phyloP scores from a whole-genome alignment of 2,329 filamentous ascomycete genomes.

The Pseudogymnoascus sp. region DNA sequence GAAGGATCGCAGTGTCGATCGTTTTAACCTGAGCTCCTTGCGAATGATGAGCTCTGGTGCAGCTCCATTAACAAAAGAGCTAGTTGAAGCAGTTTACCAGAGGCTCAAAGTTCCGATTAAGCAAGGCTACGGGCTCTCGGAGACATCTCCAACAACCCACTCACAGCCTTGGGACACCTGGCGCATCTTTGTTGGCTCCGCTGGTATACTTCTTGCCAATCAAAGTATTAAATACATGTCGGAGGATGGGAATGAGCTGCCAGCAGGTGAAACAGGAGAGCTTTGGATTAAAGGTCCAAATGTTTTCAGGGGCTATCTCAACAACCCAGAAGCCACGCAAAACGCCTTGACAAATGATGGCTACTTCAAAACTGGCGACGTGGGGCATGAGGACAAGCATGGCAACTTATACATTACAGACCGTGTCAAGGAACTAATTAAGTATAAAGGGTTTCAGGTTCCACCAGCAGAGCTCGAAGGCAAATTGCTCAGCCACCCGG shows the following conservation, averaged over 20 bases:
- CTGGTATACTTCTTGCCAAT: background rate
- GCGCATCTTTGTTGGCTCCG: background rate
- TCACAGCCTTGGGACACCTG: constrained; percentile 61
- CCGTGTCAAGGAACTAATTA: constrained; percentile 34
- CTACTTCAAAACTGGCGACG: constrained; percentile 33
- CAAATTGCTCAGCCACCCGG: constrained; percentile 32
- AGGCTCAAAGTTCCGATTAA: constrained; percentile 69
- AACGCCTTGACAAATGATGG: constrained; percentile 23
- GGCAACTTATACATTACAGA: constrained; percentile 26
- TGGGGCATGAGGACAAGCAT: constrained; percentile 35
- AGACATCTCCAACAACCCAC: constrained; percentile 70
- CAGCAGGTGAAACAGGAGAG: constrained; percentile 12
- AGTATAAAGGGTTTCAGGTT: constrained; percentile 41
- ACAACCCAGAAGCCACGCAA: constrained; percentile 24
- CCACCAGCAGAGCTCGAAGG: constrained; percentile 40
- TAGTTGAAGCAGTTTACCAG: constrained; percentile 63
- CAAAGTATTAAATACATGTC: background rate
- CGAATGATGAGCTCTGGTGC: constrained; percentile 78
- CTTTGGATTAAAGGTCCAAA: constrained; percentile 20
- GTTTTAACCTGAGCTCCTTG: constrained; percentile 70
- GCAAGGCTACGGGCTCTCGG: constrained; percentile 80
- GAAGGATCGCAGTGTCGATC: constrained; percentile 64
- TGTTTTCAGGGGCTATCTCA: constrained; percentile 31
- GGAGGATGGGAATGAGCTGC: background rate
- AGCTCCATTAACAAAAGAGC: constrained; percentile 67